phyloP scores from a whole-genome alignment of 2,329 filamentous ascomycete species.

The Aschersonia sp. region DNA sequence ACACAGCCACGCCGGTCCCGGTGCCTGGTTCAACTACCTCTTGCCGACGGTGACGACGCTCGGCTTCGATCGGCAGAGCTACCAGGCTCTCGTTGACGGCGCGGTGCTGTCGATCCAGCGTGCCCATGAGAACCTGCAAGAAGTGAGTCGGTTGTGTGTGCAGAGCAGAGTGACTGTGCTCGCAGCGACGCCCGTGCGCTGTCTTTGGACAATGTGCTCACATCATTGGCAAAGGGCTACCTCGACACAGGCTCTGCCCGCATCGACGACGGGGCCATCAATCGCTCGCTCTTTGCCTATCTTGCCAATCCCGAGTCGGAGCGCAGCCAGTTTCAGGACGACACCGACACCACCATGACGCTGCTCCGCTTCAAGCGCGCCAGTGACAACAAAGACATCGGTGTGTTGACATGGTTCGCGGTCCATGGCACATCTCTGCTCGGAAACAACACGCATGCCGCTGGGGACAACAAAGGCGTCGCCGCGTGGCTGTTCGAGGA shows the following conservation, averaged over 20 bases:
- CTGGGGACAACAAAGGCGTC: conserved; percentile 95
- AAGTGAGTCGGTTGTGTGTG: conserved; percentile 15
- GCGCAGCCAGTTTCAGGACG: conserved; percentile 47
- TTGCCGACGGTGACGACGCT: conserved; percentile 80
- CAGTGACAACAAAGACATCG: conserved; percentile 62
- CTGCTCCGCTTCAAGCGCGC: conserved; percentile 63
- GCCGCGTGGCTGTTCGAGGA: conserved; percentile 76
- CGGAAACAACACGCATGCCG: conserved; percentile 79
- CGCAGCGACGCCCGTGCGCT: too few relatives aligned
- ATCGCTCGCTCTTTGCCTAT: conserved; percentile 79
- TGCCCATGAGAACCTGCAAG: conserved; percentile 46
- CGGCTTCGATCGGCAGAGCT: conserved; percentile 77
- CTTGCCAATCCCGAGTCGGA: conserved; percentile 71
- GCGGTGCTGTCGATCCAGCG: conserved; percentile 66
- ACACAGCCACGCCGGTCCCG: conserved; percentile 83
- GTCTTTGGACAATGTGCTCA: too few relatives aligned
- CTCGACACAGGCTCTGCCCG: conserved; percentile 56
- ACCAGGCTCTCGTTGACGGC: conserved; percentile 78
- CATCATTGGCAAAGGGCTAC: conserved; percentile 33
- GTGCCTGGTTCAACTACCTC: conserved; percentile 88
- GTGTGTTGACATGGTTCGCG: conserved; percentile 79
- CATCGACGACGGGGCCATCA: conserved; percentile 67
- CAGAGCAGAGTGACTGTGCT: background rate
- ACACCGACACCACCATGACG: conserved; percentile 48
- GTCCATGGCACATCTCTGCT: conserved; percentile 85